These are phyloP conservation scores for Graphium sp. DNA, from an alignment of 2,329 filamentous ascomycete genomes.

Conservation along the genomic window DNA sequence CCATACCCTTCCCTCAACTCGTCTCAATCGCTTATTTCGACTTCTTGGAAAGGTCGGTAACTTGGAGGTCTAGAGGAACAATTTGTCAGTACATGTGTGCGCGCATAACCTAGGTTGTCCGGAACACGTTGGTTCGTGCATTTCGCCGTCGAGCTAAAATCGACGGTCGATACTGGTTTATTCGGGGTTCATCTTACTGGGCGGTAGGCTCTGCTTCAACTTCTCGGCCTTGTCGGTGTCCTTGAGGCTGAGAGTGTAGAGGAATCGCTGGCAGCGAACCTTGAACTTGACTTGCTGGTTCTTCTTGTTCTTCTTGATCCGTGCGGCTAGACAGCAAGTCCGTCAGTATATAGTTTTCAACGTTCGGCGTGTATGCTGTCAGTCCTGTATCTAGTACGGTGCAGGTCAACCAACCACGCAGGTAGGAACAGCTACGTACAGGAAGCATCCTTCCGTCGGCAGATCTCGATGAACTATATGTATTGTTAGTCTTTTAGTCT, in stretches of 20 bases:
- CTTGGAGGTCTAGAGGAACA: conserved; percentile 23
- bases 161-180: no score
- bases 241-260: conserved; percentile 98
- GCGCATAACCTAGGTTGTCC: no score
- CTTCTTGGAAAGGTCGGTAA: conserved; percentile 41
- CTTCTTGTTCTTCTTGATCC: conserved; percentile 93
- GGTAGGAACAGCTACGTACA: conserved; percentile 61
- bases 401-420: no score
- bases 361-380: background rate
- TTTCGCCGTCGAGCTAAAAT: no score
- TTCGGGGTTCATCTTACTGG: conserved; percentile 52
- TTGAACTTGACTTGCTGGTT: conserved; percentile 98
- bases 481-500: conserved; percentile 12
- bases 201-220: conserved; percentile 97
- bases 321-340: conserved; percentile 46
- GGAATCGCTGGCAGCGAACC: conserved; percentile 91
- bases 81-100: conserved; percentile 7
- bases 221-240: conserved; percentile 99
- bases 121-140: no score
- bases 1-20: no score
- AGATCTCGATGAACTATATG: conserved; percentile 96
- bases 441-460: conserved; percentile 96
- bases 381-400: no score
- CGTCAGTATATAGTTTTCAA: conserved; percentile 2
- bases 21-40: no score